phyloP scores from a whole-genome alignment of 768 basidiomycete species.

The Steccherinum ochraceum region DNA sequence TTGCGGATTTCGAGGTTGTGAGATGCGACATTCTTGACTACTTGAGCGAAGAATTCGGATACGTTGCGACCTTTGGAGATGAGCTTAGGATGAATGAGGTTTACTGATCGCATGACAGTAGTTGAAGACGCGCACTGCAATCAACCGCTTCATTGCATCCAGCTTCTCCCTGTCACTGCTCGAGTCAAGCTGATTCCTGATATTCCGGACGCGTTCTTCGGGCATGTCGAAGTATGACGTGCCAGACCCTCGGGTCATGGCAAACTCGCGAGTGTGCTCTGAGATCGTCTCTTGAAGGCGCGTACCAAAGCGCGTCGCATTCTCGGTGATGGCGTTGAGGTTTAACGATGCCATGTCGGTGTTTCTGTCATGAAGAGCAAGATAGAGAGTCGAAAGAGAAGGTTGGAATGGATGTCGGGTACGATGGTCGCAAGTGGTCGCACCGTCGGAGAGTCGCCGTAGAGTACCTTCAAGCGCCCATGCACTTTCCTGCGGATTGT shows the following conservation, averaged over 20 bases:
- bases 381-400: neutral
- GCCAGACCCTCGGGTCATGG: conserved; percentile 47
- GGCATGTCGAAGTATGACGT: conserved; percentile 59
- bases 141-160: conserved; percentile 91
- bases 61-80: conserved; percentile 91
- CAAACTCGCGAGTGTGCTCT: conserved; percentile 72
- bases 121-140: conserved; percentile 60
- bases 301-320: conserved; percentile 78
- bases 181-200: conserved; percentile 82
- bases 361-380: neutral
- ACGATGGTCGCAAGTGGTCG: too few relatives aligned
- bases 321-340: conserved; percentile 54
- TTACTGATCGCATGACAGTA: neutral
- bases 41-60: conserved; percentile 90
- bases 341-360: conserved; percentile 21
- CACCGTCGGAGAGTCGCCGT: too few relatives aligned
- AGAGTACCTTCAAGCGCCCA: too few relatives aligned
- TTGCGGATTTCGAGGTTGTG: conserved; percentile 91
- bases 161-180: conserved; percentile 85
- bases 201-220: conserved; percentile 80
- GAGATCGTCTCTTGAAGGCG: conserved; percentile 79
- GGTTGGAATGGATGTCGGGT: neutral
- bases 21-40: conserved; percentile 95
- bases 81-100: conserved; percentile 44
- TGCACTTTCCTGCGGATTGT: neutral